Conservation (phyloP, 345 rosid species). For the Pistacia vera region DNA sequence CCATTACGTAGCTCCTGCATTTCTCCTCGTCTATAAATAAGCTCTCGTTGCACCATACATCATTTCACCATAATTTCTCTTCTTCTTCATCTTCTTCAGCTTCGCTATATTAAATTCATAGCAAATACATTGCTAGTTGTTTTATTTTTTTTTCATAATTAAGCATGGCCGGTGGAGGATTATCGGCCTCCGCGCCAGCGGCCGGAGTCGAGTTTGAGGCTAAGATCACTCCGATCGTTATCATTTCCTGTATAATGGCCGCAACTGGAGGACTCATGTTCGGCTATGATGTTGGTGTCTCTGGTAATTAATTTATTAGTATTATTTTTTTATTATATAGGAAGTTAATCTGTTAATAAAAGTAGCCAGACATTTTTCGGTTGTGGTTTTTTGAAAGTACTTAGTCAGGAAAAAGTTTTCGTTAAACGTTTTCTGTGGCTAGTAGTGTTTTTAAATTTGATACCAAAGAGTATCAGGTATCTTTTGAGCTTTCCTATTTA, state of each 20-base stretch:
- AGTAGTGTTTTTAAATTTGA: not conserved
- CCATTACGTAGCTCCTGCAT: conserved; percentile 21
- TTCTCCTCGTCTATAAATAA: conserved; percentile 24
- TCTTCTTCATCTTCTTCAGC: not conserved
- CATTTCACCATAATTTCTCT: not conserved
- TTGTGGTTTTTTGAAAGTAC: not conserved
- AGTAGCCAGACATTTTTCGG: not conserved
- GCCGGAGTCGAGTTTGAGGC: conserved; percentile 83
- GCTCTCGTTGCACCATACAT: not conserved
- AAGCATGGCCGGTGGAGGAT: conserved; percentile 79
- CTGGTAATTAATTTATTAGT: conserved; percentile 49
- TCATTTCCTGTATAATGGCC: conserved; percentile 90
- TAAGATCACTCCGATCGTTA: conserved; percentile 87
- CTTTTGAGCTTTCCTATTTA: not conserved
- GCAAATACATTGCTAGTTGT: not conserved
- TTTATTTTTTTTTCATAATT: not conserved
- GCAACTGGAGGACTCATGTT: conserved; percentile 99
- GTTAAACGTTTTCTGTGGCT: not conserved
- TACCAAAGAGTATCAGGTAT: too few species aligned
- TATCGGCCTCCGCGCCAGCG: conserved; percentile 42
- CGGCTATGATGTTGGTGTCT: conserved; percentile 91
- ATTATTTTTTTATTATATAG: not conserved
- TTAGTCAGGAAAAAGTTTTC: not conserved
- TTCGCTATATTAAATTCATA: not conserved
- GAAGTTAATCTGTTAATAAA: too few species aligned